These are phyloP conservation scores for Xylariales sp. DNA, from an alignment of 2,329 filamentous ascomycete species.

Conservation along the genomic window DNA sequence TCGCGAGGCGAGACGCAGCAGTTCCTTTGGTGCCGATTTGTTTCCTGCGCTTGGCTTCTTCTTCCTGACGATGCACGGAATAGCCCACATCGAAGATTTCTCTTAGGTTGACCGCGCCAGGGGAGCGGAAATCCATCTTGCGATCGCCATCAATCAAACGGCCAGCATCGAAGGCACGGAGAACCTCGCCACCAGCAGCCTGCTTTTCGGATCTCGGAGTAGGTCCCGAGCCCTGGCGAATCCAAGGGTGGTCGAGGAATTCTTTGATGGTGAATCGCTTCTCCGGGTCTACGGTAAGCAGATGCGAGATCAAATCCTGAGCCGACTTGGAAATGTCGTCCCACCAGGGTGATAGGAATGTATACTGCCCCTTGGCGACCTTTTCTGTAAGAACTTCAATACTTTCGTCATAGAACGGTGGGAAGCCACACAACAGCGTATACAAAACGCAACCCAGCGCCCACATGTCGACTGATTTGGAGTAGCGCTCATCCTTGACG, in stretches of 20 bases:
- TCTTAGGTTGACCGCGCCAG: conserved; percentile 88
- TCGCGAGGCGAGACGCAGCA: conserved; percentile 51
- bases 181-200: conserved; percentile 34
- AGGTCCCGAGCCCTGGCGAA: conserved; percentile 56
- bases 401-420: conserved; percentile 97
- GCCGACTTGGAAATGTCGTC: conserved; percentile 95
- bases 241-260: conserved; percentile 94
- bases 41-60: conserved; percentile 88
- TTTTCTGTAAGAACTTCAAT: conserved; percentile 97
- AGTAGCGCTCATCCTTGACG: conserved; percentile 97
- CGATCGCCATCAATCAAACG: conserved; percentile 56
- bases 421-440: conserved; percentile 94
- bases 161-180: conserved; percentile 53
- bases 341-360: conserved; percentile 98
- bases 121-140: conserved; percentile 89
- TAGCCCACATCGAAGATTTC: conserved; percentile 99
- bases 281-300: conserved; percentile 90
- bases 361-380: conserved; percentile 93
- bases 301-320: conserved; percentile 88
- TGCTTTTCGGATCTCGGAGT: conserved; percentile 58
- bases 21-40: conserved; percentile 71
- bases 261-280: conserved; percentile 91
- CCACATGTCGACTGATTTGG: conserved; percentile 99
- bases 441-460: conserved; percentile 94
- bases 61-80: conserved; percentile 92